These are phyloP conservation scores for Trichoderma oligosporum DNA, from an alignment of 2,329 filamentous ascomycete species.

Conservation along the genomic window DNA sequence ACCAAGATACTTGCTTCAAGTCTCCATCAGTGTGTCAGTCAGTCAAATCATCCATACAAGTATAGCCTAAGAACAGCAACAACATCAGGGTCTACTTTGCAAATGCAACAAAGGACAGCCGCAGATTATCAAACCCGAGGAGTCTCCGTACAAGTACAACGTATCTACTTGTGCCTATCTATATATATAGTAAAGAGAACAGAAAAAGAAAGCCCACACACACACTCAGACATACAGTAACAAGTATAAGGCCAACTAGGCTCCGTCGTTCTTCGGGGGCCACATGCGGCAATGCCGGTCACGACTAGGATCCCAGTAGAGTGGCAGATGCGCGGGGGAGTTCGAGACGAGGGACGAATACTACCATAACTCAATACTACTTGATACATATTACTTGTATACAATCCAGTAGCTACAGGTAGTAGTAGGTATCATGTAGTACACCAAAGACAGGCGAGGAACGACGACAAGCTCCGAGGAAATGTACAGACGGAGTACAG, in stretches of 20 bases:
- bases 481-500: too few relatives aligned
- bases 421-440: too few relatives aligned
- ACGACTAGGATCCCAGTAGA: slow-evolving; percentile 1
- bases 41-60: too few relatives aligned
- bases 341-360: not conserved
- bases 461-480: too few relatives aligned
- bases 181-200: not conserved
- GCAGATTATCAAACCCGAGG: not conserved
- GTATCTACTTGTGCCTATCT: too few relatives aligned
- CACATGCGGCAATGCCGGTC: slow-evolving; percentile 11
- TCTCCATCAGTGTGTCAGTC: too few relatives aligned
- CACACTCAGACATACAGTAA: too few relatives aligned
- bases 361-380: not conserved
- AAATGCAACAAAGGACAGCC: slow-evolving; percentile 1
- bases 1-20: too few relatives aligned
- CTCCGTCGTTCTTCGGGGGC: slow-evolving; percentile 2
- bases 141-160: not conserved
- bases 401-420: too few relatives aligned
- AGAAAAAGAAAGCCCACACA: not conserved
- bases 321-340: not conserved
- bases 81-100: not conserved
- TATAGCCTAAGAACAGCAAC: too few relatives aligned
- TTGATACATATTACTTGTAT: too few relatives aligned
- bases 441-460: too few relatives aligned
- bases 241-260: not conserved